Percentiles rank a stretch among this genome's conserved stretches.
phyloP scores from a whole-genome alignment of 2,329 filamentous ascomycete species.

The Tolypocladium sp. region DNA sequence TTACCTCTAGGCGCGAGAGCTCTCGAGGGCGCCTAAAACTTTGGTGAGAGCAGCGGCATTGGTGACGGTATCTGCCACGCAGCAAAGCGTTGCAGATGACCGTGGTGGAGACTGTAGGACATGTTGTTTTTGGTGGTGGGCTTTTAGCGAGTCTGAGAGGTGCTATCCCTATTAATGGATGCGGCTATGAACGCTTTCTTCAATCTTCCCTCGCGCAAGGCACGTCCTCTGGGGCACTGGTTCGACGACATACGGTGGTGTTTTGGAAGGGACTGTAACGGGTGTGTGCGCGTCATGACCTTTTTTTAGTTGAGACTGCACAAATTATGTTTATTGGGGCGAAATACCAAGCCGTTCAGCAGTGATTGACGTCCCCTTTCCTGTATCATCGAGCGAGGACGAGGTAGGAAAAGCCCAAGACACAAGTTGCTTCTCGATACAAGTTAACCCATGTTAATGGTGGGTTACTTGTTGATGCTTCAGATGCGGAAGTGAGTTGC shows the following conservation, averaged over 20 bases:
- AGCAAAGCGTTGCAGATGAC: not conserved
- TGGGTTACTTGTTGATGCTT: too few relatives aligned
- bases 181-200: not conserved
- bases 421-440: too few relatives aligned
- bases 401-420: constrained; percentile 5
- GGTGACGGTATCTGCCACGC: not conserved
- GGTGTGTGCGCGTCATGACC: not conserved
- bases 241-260: not conserved
- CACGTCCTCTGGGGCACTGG: not conserved
- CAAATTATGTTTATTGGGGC: not conserved
- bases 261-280: not conserved
- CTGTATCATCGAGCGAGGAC: constrained; percentile 3
- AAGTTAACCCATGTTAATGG: too few relatives aligned
- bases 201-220: not conserved
- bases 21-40: not conserved
- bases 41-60: not conserved
- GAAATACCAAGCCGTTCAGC: not conserved
- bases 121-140: not conserved
- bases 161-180: constrained; percentile 5
- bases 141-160: not conserved
- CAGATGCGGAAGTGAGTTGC: too few relatives aligned
- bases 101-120: not conserved
- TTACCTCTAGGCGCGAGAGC: not conserved
- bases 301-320: not conserved
- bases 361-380: not conserved